Percentiles rank a stretch among this genome's conserved stretches.
These are phyloP conservation scores for Tricholoma bakamatsutake DNA, from an alignment of 768 basidiomycete genomes.

Conservation along the genomic window DNA sequence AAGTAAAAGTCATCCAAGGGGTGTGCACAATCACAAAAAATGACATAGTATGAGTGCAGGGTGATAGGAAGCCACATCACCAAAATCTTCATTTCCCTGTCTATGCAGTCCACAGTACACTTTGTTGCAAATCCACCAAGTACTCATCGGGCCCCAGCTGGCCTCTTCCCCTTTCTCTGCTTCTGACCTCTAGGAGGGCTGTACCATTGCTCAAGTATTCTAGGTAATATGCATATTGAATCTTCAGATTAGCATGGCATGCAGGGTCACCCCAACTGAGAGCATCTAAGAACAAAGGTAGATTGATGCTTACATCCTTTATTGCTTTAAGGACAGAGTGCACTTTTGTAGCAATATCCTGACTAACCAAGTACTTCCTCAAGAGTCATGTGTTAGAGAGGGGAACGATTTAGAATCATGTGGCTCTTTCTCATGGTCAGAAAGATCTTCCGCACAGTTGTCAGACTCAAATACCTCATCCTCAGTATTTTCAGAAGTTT, in stretches of 20 bases:
- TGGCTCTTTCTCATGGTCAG: background rate
- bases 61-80: constrained; percentile 8
- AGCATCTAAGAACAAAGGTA: constrained; percentile 15
- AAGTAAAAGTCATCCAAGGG: too few relatives aligned
- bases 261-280: constrained; percentile 16
- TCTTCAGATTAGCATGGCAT: constrained; percentile 6
- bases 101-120: constrained; percentile 6
- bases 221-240: constrained; percentile 11
- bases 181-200: constrained; percentile 12
- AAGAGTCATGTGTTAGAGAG: background rate
- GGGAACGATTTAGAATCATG: background rate
- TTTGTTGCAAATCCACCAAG: constrained; percentile 8
- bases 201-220: constrained; percentile 16
- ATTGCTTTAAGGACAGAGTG: background rate
- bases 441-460: background rate
- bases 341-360: background rate
- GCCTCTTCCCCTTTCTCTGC: background rate
- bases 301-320: background rate
- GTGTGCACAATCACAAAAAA: too few relatives aligned
- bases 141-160: background rate
- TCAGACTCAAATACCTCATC: background rate
- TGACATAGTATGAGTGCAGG: too few relatives aligned
- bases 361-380: background rate
- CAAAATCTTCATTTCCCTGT: constrained; percentile 9
- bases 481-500: background rate